These are phyloP conservation scores for Salinomyces thailandicus DNA, from an alignment of 2,329 filamentous ascomycete species.

Conservation along the genomic window DNA sequence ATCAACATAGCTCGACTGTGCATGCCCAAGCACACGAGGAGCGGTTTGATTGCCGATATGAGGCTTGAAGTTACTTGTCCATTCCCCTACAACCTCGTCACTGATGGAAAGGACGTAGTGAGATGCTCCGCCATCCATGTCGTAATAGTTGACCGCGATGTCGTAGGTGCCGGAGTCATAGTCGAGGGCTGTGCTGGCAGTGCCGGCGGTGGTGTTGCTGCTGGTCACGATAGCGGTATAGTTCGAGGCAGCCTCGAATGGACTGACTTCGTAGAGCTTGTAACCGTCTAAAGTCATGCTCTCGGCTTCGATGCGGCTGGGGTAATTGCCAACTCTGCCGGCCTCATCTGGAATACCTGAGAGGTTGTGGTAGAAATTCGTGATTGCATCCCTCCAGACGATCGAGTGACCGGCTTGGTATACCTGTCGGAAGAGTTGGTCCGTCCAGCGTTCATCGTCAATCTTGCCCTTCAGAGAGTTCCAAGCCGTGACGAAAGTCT, in stretches of 20 bases:
- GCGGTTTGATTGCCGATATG: slow-evolving; percentile 18
- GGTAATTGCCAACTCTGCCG: slow-evolving; percentile 49
- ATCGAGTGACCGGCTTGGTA: slow-evolving; percentile 61
- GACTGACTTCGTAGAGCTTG: slow-evolving; percentile 41
- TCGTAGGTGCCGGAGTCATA: slow-evolving; percentile 49
- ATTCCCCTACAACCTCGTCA: slow-evolving; percentile 43
- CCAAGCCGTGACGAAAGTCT: slow-evolving; percentile 49
- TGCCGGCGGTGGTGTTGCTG: slow-evolving; percentile 42
- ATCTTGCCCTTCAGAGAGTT: slow-evolving; percentile 44
- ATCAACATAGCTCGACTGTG: slow-evolving; percentile 49
- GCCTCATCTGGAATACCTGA: slow-evolving; percentile 49
- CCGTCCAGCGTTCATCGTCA: slow-evolving; percentile 49
- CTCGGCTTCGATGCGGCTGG: slow-evolving; percentile 60
- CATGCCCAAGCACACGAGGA: slow-evolving; percentile 51
- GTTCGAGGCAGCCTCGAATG: slow-evolving; percentile 51
- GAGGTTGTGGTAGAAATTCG: slow-evolving; percentile 51
- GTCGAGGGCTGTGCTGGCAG: slow-evolving; percentile 37
- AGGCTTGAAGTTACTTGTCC: slow-evolving; percentile 42
- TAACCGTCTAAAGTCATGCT: slow-evolving; percentile 53
- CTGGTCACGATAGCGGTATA: slow-evolving; percentile 46
- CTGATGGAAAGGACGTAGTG: slow-evolving; percentile 47
- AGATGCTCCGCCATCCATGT: slow-evolving; percentile 49
- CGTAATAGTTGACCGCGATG: slow-evolving; percentile 57
- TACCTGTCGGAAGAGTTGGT: slow-evolving; percentile 47
- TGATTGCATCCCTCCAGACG: slow-evolving; percentile 60